Base-by-base conservation (phyloP, 768 basidiomycete species). In the Lyophyllum semitale region DNA sequence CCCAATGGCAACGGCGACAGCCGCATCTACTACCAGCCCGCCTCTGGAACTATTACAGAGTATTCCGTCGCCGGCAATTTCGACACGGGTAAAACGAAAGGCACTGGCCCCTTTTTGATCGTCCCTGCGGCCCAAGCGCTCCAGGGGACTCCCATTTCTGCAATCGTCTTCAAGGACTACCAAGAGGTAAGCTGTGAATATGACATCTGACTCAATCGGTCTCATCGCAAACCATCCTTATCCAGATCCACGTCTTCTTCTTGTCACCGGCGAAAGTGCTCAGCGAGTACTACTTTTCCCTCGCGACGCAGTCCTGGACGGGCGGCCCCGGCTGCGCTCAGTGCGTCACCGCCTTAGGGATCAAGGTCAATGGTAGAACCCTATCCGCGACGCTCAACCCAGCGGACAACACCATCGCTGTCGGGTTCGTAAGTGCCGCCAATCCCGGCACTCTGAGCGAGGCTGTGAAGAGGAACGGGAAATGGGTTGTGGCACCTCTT, bases 201-300 rank as follows among this genome's bases (percentile, higher is more conserved):
- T 15, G 4, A 3, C 33, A 15, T 35, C 33, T 3, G 8, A 8
- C 33, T 3, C 8, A 15, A 35, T 11, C 7, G 15, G 13, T 8
- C 33, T 35, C 4, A 35, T 35, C 33, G 8, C 33, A 15, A 3
- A 15, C 13, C 15, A 15, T 35, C 8, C 8, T 26, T 4, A 5
- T n/a, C 17, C 20, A 51, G 50, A 12, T 51, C 25, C 50, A 42
- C 32, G 23, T 51, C 50, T 51, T 51, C 38, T 51, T 51, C 50
- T 23, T 51, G 22, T 51, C 50, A 15, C 50, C 50, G 27, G 12
- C 12, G 13, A 11, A 23, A 4, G 18, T 41, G 4, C 40, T 51
- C 25, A 51, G 50, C 50, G 50, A 51, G 38, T 51, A 51, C 26
- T 42, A 41, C 27, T 51, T 23, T 22, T 23, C 50, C 11, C 38